Evolutionary conservation across 2,329 filamentous ascomycete genomes (phyloP).

Genomic region (Lasiodiplodia sp.): DNA sequence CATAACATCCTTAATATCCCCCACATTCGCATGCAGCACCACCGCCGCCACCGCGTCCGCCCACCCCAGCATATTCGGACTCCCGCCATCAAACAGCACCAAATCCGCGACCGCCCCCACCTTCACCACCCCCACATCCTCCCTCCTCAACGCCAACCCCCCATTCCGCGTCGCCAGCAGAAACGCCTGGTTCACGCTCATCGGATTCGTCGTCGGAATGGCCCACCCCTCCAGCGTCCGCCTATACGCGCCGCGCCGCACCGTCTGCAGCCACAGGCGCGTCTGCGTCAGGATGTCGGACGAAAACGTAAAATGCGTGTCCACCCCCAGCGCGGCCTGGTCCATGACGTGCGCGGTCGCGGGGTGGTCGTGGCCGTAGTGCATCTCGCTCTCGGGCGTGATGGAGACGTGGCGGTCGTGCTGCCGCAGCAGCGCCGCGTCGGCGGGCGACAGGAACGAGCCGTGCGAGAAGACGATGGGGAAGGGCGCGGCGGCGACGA

Average conservation of each 20-base stretch:
- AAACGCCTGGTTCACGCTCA: conserved; percentile 64
- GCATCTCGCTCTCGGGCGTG: conserved; percentile 66
- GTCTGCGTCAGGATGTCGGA: conserved; percentile 57
- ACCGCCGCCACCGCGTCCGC: conserved; percentile 63
- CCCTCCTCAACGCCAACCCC: conserved; percentile 58
- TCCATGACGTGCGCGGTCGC: conserved; percentile 55
- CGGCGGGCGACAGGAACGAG: conserved; percentile 51
- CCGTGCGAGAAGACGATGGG: conserved; percentile 63
- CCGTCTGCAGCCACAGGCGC: conserved; percentile 61
- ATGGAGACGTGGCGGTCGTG: conserved; percentile 64
- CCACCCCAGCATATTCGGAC: conserved; percentile 62
- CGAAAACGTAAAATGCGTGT: conserved; percentile 63
- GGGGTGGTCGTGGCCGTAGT: conserved; percentile 62
- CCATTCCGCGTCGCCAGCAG: conserved; percentile 62
- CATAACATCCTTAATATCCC: conserved; percentile 60
- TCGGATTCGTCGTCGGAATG: conserved; percentile 58
- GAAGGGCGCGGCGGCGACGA: conserved; percentile 55
- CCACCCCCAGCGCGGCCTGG: conserved; percentile 61
- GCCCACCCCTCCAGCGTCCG: conserved; percentile 51
- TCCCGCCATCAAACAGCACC: conserved; percentile 59
- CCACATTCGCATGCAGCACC: conserved; percentile 62
- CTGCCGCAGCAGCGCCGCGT: conserved; percentile 53
- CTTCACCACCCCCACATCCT: conserved; percentile 60
- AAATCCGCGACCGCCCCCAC: conserved; percentile 64
- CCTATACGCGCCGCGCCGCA: conserved; percentile 50